phyloP scores from a whole-genome alignment of 352 stramenopile species.

The Lagenidium sp. region DNA sequence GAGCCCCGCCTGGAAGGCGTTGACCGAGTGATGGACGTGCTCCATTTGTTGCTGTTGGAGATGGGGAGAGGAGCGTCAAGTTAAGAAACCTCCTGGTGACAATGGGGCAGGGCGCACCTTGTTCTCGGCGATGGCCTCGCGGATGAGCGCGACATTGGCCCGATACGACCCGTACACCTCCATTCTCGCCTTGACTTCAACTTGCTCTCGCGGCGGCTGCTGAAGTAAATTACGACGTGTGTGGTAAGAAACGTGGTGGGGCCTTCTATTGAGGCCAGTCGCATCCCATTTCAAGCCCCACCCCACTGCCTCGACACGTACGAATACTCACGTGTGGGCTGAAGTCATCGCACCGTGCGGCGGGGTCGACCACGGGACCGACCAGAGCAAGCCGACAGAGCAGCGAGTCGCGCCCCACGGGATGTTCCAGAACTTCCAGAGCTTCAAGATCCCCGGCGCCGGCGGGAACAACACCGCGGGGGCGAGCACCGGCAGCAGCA shows the following conservation, averaged over 20 bases:
- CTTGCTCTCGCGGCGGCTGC: no score
- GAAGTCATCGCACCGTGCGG: no score
- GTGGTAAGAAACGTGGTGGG: no score
- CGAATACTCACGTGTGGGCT: no score
- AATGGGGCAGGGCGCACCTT: slow-evolving; percentile 20
- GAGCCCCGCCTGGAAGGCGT: slow-evolving; percentile 50
- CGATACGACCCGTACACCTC: slow-evolving; percentile 45
- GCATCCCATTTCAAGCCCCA: no score
- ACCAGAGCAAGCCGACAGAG: no score
- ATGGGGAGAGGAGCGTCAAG: slow-evolving; percentile 1
- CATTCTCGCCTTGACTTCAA: slow-evolving; percentile 16
- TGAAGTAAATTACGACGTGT: no score
- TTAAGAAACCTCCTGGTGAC: neutral
- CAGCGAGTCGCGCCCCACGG: no score
- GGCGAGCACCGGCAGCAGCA: slow-evolving; percentile 22
- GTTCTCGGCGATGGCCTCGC: slow-evolving; percentile 50
- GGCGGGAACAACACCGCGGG: slow-evolving; percentile 1
- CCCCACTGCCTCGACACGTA: no score
- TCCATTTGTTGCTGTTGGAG: slow-evolving; percentile 40
- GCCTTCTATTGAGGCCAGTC: no score
- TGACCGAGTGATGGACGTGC: slow-evolving; percentile 43
- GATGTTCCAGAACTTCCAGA: no score
- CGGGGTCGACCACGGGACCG: no score
- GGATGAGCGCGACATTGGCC: slow-evolving; percentile 44
- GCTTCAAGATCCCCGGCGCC: slow-evolving; percentile 35